phyloP scores from a whole-genome alignment of 2,329 filamentous ascomycete genomes.

The Apiospora aurea region DNA sequence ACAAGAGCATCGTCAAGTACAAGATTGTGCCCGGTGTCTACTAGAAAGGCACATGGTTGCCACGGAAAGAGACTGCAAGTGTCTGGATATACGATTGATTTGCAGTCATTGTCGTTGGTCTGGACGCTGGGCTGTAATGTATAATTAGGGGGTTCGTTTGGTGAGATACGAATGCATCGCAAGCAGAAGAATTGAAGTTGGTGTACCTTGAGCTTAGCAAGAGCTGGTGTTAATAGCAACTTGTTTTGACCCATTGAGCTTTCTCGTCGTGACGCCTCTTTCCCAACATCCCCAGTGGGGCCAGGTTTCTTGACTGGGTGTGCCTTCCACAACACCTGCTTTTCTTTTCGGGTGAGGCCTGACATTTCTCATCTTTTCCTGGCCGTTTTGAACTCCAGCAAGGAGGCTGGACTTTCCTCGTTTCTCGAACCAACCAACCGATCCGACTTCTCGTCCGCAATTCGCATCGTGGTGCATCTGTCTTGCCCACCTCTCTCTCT shows the following conservation, averaged over 20 bases:
- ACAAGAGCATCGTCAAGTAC: constrained; percentile 82
- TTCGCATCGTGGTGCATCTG: too few species aligned
- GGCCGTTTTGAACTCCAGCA: neutral
- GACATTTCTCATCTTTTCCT: neutral
- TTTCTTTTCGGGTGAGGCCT: neutral
- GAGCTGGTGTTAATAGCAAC: neutral
- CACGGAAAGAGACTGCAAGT: neutral
- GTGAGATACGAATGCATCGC: neutral
- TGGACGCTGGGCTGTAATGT: neutral
- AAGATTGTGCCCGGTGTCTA: constrained; percentile 88
- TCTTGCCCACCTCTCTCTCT: too few species aligned
- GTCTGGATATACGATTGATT: neutral
- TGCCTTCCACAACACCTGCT: neutral
- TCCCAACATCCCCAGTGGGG: neutral
- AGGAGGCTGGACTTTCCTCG: too few species aligned
- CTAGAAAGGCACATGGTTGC: constrained; percentile 47
- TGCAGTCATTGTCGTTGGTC: neutral
- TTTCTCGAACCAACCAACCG: too few species aligned
- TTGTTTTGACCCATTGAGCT: neutral
- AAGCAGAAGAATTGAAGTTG: neutral
- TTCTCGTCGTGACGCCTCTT: neutral
- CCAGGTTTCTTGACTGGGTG: neutral
- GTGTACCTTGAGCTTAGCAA: neutral
- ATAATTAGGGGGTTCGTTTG: neutral
- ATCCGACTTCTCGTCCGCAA: too few species aligned